These are phyloP conservation scores for Nakazawaea pomicola DNA, from an alignment of 805 yeast genomes.

Conservation along the genomic window DNA sequence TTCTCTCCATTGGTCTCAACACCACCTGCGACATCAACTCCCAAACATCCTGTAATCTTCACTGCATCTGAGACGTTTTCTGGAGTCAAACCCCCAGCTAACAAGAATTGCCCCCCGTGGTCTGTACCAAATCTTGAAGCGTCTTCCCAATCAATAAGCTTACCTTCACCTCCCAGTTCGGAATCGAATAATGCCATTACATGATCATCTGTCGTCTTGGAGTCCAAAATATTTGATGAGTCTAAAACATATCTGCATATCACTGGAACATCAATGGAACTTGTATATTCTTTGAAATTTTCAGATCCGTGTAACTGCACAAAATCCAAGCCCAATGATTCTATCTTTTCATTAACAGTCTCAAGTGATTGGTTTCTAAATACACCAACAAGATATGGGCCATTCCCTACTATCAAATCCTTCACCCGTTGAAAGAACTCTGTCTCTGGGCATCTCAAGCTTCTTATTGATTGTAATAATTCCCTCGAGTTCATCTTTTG, in stretches of 20 bases:
- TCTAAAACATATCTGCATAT: conserved; percentile 69
- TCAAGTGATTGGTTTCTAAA: conserved; percentile 75
- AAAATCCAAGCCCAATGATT: conserved; percentile 55
- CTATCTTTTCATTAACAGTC: conserved; percentile 44
- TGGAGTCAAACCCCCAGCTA: conserved; percentile 90
- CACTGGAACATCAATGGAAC: conserved; percentile 44
- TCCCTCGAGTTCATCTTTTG: conserved; percentile 21
- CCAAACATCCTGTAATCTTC: conserved; percentile 55
- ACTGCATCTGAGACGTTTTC: conserved; percentile 60
- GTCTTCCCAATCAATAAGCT: conserved; percentile 65
- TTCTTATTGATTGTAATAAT: conserved; percentile 19
- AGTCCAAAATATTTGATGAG: conserved; percentile 31
- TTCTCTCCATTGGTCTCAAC: conserved; percentile 79
- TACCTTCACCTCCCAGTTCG: conserved; percentile 91
- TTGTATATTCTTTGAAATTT: conserved; percentile 42
- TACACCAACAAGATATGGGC: conserved; percentile 84
- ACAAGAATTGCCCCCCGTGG: conserved; percentile 38
- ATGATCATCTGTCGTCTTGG: conserved; percentile 32
- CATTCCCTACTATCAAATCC: conserved; percentile 27
- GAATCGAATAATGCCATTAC: conserved; percentile 71
- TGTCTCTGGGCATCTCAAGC: conserved; percentile 18
- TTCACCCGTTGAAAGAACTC: conserved; percentile 30
- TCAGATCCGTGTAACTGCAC: conserved; percentile 88
- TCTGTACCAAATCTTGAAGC: conserved; percentile 32
- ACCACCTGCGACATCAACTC: conserved; percentile 95